A percentile compares a stretch with the other conserved stretches of the same genome.
phyloP scores from a whole-genome alignment of 108 stramenopile genomes.

The Nannochloropsis oceanica region DNA sequence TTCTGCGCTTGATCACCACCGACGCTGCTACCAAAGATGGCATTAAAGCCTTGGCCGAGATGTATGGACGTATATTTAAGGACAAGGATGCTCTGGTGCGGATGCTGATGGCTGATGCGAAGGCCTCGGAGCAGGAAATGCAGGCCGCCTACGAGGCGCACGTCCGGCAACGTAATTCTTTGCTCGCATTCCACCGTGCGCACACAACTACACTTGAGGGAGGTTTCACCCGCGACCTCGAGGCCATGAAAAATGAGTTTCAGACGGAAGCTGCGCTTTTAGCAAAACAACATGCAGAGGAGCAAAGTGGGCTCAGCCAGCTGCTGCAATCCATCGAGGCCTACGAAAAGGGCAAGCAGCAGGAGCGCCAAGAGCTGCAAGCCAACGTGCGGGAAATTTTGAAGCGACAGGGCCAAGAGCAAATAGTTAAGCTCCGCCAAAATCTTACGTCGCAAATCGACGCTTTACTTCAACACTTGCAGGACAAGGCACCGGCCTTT shows the following conservation, averaged over 20 bases:
- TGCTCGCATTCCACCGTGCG: background rate
- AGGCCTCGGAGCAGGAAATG: background rate
- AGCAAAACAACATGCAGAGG: background rate
- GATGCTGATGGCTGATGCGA: background rate
- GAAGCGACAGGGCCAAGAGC: background rate
- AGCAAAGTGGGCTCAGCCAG: background rate
- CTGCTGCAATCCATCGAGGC: background rate
- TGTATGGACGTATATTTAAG: background rate
- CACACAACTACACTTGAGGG: background rate
- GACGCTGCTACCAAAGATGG: background rate
- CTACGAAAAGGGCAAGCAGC: background rate
- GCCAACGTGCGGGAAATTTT: background rate
- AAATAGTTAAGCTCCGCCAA: background rate
- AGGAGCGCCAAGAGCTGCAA: background rate
- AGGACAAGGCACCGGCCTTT: background rate
- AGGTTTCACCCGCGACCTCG: background rate
- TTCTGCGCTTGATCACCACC: background rate
- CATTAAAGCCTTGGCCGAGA: background rate
- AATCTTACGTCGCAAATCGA: background rate
- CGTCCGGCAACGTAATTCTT: background rate
- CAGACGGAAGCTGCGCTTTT: background rate
- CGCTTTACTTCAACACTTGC: background rate
- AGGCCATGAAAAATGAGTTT: background rate
- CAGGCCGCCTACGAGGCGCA: background rate
- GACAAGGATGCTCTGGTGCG: background rate